Base-by-base conservation (phyloP, 352 stramenopile genomes). In the Pilasporangium apinafurcum region DNA sequence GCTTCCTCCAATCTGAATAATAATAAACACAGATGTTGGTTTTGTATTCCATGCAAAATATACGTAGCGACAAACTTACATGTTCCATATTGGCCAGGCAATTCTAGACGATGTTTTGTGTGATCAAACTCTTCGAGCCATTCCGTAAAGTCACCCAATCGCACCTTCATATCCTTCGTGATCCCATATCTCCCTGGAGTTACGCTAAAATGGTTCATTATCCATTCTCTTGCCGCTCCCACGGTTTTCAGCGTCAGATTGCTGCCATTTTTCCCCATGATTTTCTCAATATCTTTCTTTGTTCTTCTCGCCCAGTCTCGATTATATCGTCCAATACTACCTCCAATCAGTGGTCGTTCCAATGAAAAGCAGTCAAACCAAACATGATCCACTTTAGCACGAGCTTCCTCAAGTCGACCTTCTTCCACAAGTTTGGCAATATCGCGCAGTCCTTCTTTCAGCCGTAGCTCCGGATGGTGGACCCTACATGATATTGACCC, bases 121-220 rank as follows among this genome's bases (percentile, higher is more conserved):
- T 86, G 78, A 39, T 93, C 78, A 53, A 95, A 89, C 36, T 89
- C 72, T 20, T 86, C 65, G 2, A 95, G 66, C 83, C 83, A 95
- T 26, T 92, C 80, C 1, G 81, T 75, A 68, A 95, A 93, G 41
- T 92, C 75, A 7, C 61, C 59, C 10, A 95, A 53, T n/a, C 80
- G 67, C 10, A 61, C 69, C 33, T 89, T 88, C 79, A 89, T 90
- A 34, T 92, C 75, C 21, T 81, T 84, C 1, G 72, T 79, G 24
- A 92, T 90, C 5, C 77, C 77, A 24, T 74, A 71, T 37, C 62
- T 82, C 2, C 80, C 80, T 5, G 80, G 75, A 1, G 65, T 59
- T n/a, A 90, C 80, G 8, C 59, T 62, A 45, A 92, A 92, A 32
- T 76, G 68, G 27, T 75, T 86, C 12, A 48, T 54, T 27, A 90